These are phyloP conservation scores for Pholiota adiposa DNA, from an alignment of 1,284 basidiomycete species.

Conservation along the genomic window DNA sequence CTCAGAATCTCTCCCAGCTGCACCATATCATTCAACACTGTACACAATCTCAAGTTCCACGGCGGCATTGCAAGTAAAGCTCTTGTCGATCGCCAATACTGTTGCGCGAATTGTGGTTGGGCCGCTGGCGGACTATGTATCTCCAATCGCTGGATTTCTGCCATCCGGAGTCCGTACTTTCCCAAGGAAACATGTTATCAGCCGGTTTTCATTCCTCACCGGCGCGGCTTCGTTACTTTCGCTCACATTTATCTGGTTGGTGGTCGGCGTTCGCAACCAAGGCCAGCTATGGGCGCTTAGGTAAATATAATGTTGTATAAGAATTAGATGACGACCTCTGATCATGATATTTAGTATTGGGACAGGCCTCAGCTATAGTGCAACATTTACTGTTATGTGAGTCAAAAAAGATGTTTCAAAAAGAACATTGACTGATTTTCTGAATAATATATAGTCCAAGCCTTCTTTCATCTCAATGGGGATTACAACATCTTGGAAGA, in stretches of 20 bases:
- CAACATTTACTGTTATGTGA: constrained; percentile 70
- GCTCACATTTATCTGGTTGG: constrained; percentile 58
- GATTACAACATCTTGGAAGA: constrained; percentile 64
- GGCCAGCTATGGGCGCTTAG: constrained; percentile 64
- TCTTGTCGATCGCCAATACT: constrained; percentile 73
- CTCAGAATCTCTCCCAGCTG: constrained; percentile 60
- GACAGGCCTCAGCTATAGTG: constrained; percentile 69
- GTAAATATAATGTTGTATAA: constrained; percentile 35
- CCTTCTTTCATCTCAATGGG: constrained; percentile 72
- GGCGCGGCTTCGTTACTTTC: constrained; percentile 51
- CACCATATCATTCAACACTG: constrained; percentile 19
- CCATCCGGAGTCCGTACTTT: constrained; percentile 41
- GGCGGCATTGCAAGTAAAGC: constrained; percentile 66
- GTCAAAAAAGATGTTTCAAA: constrained; percentile 29
- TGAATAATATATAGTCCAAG: constrained; percentile 54
- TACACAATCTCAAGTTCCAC: constrained; percentile 33
- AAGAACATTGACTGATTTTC: neutral
- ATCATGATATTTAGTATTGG: constrained; percentile 47
- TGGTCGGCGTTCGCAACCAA: constrained; percentile 48
- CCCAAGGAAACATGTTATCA: constrained; percentile 56
- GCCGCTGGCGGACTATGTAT: constrained; percentile 69
- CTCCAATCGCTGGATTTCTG: constrained; percentile 53
- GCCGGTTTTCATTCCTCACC: constrained; percentile 62
- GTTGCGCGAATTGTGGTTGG: constrained; percentile 71
- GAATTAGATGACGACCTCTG: constrained; percentile 2